These are phyloP conservation scores for Trametes maxima DNA, from an alignment of 768 basidiomycete species.

Conservation along the genomic window DNA sequence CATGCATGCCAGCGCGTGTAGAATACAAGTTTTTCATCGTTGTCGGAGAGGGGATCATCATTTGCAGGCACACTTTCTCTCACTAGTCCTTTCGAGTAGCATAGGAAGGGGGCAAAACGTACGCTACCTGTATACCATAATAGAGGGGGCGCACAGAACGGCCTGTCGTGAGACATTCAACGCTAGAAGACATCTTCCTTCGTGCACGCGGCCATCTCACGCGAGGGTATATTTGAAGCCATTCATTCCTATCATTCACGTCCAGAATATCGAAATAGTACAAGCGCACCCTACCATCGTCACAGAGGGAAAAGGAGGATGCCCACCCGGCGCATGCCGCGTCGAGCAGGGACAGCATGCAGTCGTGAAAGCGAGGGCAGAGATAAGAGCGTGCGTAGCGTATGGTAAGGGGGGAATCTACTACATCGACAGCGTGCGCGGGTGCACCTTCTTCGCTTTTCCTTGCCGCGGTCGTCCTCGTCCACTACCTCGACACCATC, in stretches of 20 bases:
- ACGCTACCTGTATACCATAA: slow-evolving; percentile 23
- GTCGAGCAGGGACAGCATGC: slow-evolving; percentile 37
- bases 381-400: slow-evolving; percentile 27
- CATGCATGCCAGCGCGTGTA: slow-evolving; percentile 4
- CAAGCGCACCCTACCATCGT: slow-evolving; percentile 21
- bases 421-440: slow-evolving; percentile 29
- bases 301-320: slow-evolving; percentile 8
- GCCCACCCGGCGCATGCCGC: slow-evolving; percentile 23
- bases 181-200: background rate
- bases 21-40: slow-evolving; percentile 6
- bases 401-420: slow-evolving; percentile 33
- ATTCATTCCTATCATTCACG: slow-evolving; percentile 69
- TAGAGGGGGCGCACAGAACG: background rate
- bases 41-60: background rate
- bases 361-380: slow-evolving; percentile 16
- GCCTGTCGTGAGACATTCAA: background rate
- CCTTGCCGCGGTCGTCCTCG: slow-evolving; percentile 20
- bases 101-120: background rate
- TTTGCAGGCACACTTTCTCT: background rate
- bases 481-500: background rate
- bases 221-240: slow-evolving; percentile 48
- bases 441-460: slow-evolving; percentile 25
- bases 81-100: background rate
- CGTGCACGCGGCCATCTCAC: background rate
- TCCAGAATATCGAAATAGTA: slow-evolving; percentile 19